phyloP scores from a whole-genome alignment of 352 stramenopile species.

The Globisporangium cederbergense region DNA sequence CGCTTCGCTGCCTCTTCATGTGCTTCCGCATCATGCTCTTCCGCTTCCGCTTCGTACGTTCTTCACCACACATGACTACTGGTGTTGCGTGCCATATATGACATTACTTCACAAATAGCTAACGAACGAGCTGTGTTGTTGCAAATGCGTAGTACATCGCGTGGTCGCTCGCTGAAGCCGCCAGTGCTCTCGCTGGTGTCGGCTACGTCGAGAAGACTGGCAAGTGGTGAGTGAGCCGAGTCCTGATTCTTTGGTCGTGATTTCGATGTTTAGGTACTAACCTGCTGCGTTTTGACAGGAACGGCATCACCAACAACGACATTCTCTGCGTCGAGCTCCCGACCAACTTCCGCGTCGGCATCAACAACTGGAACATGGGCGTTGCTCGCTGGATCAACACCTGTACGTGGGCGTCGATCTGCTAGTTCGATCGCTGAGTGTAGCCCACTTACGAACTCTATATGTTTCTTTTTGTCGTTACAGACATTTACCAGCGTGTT shows the following conservation, averaged over 20 bases:
- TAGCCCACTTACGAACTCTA: background rate
- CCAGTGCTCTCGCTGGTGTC: conserved; percentile 68
- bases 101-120: too few species aligned
- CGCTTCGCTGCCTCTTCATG: conserved; percentile 63
- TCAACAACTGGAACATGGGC: conserved; percentile 89
- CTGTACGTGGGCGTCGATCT: conserved; percentile 33
- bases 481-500: conserved; percentile 86
- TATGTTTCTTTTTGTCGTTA: conserved; percentile 4
- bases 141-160: conserved; percentile 61
- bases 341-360: conserved; percentile 82
- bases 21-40: conserved; percentile 76
- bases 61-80: background rate
- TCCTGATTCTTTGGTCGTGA: background rate
- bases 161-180: conserved; percentile 79
- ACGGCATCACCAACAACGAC: conserved; percentile 86
- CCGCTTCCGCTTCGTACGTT: conserved; percentile 79
- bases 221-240: conserved; percentile 47
- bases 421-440: background rate
- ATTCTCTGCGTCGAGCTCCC: conserved; percentile 81
- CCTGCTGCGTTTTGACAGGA: conserved; percentile 28
- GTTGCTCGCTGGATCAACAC: conserved; percentile 86
- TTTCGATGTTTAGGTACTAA: background rate
- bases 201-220: conserved; percentile 74
- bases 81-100: background rate
- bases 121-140: background rate